phyloP scores from a whole-genome alignment of 75 land plant species.

The Isoetes taiwanensis region DNA sequence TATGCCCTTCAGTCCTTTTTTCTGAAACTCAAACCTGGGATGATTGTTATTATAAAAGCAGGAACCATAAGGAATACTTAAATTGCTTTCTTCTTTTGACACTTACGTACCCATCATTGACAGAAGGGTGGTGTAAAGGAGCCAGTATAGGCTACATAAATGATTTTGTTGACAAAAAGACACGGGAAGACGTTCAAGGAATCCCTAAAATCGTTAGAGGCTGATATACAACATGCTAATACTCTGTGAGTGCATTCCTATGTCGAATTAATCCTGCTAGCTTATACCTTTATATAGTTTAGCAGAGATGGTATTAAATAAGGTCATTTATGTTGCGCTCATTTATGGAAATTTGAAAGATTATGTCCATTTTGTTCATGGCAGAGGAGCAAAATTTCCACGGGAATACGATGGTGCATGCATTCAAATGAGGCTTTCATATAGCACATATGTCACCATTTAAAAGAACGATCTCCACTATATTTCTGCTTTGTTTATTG shows the following conservation, averaged over 20 bases:
- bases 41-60: no score
- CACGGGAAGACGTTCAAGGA: conserved; percentile 80
- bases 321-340: not conserved
- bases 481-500: no score
- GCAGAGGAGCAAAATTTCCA: conserved; percentile 80
- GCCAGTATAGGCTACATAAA: no score
- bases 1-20: no score
- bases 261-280: no score
- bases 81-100: no score
- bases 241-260: conserved; percentile 80
- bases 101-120: no score
- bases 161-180: conserved; percentile 16
- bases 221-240: conserved; percentile 91
- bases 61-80: no score
- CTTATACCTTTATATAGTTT: not conserved
- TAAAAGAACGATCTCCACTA: no score
- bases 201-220: conserved; percentile 74
- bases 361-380: not conserved
- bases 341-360: not conserved
- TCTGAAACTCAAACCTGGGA: no score
- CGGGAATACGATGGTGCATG: conserved; percentile 90
- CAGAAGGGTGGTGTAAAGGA: no score
- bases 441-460: no score
- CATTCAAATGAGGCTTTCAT: conserved; percentile 88
- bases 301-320: not conserved